These are phyloP conservation scores for Pulveroboletus sp. DNA, from an alignment of 768 basidiomycete species.

Conservation along the genomic window DNA sequence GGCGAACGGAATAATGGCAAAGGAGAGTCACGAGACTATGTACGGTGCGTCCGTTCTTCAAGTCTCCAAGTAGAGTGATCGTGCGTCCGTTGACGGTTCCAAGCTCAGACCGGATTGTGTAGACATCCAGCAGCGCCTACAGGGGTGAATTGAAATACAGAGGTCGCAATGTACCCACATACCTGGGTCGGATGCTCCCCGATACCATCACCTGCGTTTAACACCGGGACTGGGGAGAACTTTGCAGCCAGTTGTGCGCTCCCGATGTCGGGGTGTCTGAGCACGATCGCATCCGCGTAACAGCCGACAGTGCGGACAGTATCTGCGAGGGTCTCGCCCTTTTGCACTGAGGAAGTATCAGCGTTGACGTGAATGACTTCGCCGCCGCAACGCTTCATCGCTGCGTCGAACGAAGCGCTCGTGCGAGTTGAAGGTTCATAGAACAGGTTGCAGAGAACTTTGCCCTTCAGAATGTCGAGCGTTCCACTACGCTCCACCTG, in stretches of 20 bases:
- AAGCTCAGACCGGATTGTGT: slow-evolving; percentile 95
- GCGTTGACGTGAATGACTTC: slow-evolving; percentile 84
- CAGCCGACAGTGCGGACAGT: slow-evolving; percentile 92
- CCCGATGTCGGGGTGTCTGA: slow-evolving; percentile 92
- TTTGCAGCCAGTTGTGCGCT: slow-evolving; percentile 96
- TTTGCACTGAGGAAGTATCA: slow-evolving; percentile 82
- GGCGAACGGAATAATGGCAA: slow-evolving; percentile 84
- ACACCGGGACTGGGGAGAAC: slow-evolving; percentile 89
- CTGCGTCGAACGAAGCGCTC: slow-evolving; percentile 93
- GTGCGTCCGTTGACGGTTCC: slow-evolving; percentile 97
- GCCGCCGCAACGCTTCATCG: slow-evolving; percentile 98
- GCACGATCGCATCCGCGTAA: slow-evolving; percentile 91
- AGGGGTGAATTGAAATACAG: not conserved
- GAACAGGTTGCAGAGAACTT: slow-evolving; percentile 87
- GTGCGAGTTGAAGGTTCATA: slow-evolving; percentile 98
- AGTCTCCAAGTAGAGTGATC: slow-evolving; percentile 88
- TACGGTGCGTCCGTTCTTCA: slow-evolving; percentile 97
- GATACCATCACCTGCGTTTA: slow-evolving; percentile 96
- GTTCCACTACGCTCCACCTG: slow-evolving; percentile 90
- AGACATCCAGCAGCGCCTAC: slow-evolving; percentile 81
- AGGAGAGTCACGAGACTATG: slow-evolving; percentile 93
- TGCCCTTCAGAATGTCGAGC: slow-evolving; percentile 86
- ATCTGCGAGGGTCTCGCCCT: slow-evolving; percentile 91
- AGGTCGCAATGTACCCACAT: slow-evolving; percentile 19
- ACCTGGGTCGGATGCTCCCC: slow-evolving; percentile 98